Base-by-base conservation (phyloP, 164 flowering plant species). In the Protea cynaroides region DNA sequence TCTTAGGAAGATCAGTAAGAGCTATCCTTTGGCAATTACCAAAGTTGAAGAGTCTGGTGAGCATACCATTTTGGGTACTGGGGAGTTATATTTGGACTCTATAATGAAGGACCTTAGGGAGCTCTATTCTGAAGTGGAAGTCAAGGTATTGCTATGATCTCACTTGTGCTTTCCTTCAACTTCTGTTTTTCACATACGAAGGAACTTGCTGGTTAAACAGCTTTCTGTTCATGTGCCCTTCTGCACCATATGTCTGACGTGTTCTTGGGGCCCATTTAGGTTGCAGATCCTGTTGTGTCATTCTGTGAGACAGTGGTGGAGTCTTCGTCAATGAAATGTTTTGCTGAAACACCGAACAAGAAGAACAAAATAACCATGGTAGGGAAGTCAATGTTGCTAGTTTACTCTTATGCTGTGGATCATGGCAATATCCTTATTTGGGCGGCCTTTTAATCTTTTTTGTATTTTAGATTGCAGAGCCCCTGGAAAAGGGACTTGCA, bases 21-120 rank as follows among this genome's bases (percentile, higher is more conserved):
- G 98, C 76, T 92, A 95, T 74, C 99, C 99, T 47, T 72, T 92
- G 18, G 98, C 99, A 22, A 88, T 95, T 57, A 95, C 96, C 38
- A 95, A 95, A 75, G 99, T 92, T 53, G 99, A 95, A 76, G 99
- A 95, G 73, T 95, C 99, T 19, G 99, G 99, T 34, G 99, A 95
- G 67, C 99, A 95, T 63, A 92, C 98, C n/a, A 95, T 90, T 66
- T 72, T 90, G 21, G 98, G 99, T 47, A 92, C 97, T 59, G 98
- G 99, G 47, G 99, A 95, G 78, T 72, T 95, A 61, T 95, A 92
- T 76, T 76, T 95, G 74, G 99, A 95, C 80, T 92, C 97, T 19
- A 95, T 95, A 38, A 90, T 95, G 98, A 95, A 92, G 80, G 96
- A 95, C 74, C 93, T 95, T 18, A 88, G 99, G 74, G 99, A 95